These are phyloP conservation scores for Aureobasidium sp. DNA, from an alignment of 2,329 filamentous ascomycete species.

Conservation along the genomic window DNA sequence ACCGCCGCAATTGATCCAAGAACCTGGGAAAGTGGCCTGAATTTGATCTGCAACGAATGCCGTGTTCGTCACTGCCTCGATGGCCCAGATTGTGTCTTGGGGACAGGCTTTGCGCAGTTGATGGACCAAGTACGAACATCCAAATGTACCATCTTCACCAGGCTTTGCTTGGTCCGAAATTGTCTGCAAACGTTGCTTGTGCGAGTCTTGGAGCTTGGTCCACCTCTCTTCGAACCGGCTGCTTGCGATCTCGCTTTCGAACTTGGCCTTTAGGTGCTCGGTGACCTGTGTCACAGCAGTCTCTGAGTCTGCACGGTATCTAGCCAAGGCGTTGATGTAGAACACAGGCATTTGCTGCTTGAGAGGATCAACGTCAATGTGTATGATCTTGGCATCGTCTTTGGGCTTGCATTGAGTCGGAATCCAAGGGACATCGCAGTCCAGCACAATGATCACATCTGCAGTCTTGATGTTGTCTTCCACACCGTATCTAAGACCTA, in stretches of 20 bases:
- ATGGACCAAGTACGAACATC: constrained; percentile 47
- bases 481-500: constrained; percentile 60
- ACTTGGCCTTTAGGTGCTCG: constrained; percentile 45
- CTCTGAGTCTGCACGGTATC: constrained; percentile 43
- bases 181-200: constrained; percentile 49
- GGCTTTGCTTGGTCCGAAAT: constrained; percentile 54
- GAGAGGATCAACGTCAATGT: constrained; percentile 58
- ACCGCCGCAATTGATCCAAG: constrained; percentile 74
- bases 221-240: constrained; percentile 39
- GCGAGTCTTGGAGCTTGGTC: constrained; percentile 46
- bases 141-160: constrained; percentile 53
- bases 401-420: constrained; percentile 59
- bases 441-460: constrained; percentile 75
- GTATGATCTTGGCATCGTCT: constrained; percentile 49
- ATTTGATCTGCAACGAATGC: constrained; percentile 61
- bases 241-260: constrained; percentile 34
- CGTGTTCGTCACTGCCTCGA: constrained; percentile 71
- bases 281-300: constrained; percentile 61
- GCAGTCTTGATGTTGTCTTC: constrained; percentile 66
- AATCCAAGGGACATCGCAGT: constrained; percentile 93
- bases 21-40: constrained; percentile 56
- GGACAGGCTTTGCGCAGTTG: constrained; percentile 51
- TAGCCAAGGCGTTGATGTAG: constrained; percentile 46
- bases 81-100: constrained; percentile 60
- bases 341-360: constrained; percentile 54